phyloP scores from a whole-genome alignment of 345 rosid genomes.

The Combretum micranthum region DNA sequence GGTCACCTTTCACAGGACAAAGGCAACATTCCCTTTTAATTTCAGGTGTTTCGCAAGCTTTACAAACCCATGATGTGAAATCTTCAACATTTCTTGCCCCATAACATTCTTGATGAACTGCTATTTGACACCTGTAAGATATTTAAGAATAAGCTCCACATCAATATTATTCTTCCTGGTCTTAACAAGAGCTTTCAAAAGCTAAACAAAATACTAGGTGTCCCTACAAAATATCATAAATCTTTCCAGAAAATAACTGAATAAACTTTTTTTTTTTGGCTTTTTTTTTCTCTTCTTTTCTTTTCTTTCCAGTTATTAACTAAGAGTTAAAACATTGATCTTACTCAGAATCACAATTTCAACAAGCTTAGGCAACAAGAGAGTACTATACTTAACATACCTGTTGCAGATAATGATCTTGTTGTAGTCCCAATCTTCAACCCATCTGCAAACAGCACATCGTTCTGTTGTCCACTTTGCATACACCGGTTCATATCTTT shows the following conservation, averaged over 20 bases:
- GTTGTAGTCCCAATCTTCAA: slow-evolving; percentile 99
- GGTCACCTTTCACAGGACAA: slow-evolving; percentile 90
- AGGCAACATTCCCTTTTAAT: slow-evolving; percentile 88
- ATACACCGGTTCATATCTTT: slow-evolving; percentile 43
- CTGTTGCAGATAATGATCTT: slow-evolving; percentile 96
- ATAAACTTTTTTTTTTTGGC: too few species aligned
- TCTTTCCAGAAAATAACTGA: too few species aligned
- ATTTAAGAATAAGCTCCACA: not conserved
- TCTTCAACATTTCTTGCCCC: slow-evolving; percentile 85
- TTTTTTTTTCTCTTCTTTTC: too few species aligned
- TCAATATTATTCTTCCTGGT: slow-evolving; percentile 1
- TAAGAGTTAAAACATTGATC: too few species aligned
- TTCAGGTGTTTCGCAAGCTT: slow-evolving; percentile 93
- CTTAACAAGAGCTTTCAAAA: not conserved
- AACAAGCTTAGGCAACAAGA: too few species aligned
- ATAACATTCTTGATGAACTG: slow-evolving; percentile 99
- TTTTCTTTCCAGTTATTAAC: too few species aligned
- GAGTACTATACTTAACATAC: slow-evolving; percentile 15
- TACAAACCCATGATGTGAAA: slow-evolving; percentile 99
- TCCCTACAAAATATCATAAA: too few species aligned
- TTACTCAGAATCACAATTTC: too few species aligned
- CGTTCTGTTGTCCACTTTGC: slow-evolving; percentile 97
- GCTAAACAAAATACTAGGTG: too few species aligned
- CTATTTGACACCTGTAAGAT: slow-evolving; percentile 82
- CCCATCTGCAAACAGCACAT: slow-evolving; percentile 99